Evolutionary conservation across 1,284 basidiomycete genomes (phyloP).

Genomic region (Flammula alnicola): DNA sequence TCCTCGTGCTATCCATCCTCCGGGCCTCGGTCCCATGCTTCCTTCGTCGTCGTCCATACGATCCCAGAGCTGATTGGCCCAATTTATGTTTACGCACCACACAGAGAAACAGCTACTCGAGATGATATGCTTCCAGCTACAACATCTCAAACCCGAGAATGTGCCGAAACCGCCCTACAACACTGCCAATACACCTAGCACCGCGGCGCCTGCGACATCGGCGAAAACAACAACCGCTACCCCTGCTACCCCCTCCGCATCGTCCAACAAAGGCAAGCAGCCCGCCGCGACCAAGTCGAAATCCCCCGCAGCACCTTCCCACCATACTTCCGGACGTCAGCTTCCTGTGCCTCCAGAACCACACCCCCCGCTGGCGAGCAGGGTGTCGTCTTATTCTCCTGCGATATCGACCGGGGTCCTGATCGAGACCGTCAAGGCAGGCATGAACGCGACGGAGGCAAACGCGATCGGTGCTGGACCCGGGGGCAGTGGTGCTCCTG

Average conservation of each 20-base stretch:
- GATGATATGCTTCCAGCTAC: constrained; percentile 77
- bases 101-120: constrained; percentile 86
- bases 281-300: constrained; percentile 26
- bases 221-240: constrained; percentile 19
- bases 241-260: constrained; percentile 13
- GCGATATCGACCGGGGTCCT: constrained; percentile 74
- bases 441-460: constrained; percentile 68
- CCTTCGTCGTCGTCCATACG: too few relatives aligned
- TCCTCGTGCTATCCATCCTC: neutral
- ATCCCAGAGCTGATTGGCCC: too few relatives aligned
- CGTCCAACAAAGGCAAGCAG: constrained; percentile 37
- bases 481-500: constrained; percentile 25
- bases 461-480: constrained; percentile 34
- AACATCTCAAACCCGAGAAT: constrained; percentile 72
- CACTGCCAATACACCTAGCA: constrained; percentile 32
- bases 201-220: constrained; percentile 20
- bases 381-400: constrained; percentile 62
- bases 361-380: constrained; percentile 40
- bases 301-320: constrained; percentile 17
- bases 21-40: neutral
- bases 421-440: constrained; percentile 79
- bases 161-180: constrained; percentile 72
- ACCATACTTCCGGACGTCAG: constrained; percentile 31
- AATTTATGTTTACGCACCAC: too few relatives aligned
- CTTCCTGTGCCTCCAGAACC: constrained; percentile 47